Evolutionary conservation across 257 asterid genomes (phyloP).

Genomic region (Nicotiana benthamiana): DNA sequence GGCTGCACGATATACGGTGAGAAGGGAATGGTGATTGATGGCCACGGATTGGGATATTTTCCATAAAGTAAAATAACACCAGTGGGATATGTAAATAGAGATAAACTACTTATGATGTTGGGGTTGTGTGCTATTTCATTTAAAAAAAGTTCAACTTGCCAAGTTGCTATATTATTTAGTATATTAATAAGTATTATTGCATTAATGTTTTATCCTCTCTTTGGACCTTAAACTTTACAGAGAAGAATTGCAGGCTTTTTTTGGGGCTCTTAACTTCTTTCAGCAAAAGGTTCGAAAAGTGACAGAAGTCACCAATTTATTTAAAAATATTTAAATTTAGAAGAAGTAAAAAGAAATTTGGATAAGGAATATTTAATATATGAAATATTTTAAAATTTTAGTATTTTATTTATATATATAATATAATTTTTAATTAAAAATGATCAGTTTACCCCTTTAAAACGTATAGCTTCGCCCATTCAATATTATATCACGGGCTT

Average conservation of each 20-base stretch:
- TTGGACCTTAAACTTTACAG: neutral
- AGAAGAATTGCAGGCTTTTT: neutral
- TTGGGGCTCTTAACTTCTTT: neutral
- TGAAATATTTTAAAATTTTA: too few relatives aligned
- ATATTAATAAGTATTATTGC: neutral
- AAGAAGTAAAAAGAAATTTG: too few relatives aligned
- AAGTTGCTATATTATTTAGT: neutral
- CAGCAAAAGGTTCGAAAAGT: neutral
- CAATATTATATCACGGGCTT: neutral
- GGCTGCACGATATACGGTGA: neutral
- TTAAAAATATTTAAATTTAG: too few relatives aligned
- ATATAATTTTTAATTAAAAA: too few relatives aligned
- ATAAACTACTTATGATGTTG: neutral
- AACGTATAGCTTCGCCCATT: too few relatives aligned
- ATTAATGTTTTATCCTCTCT: neutral
- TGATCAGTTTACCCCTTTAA: too few relatives aligned
- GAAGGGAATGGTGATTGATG: neutral
- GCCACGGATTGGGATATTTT: neutral
- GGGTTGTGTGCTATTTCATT: neutral
- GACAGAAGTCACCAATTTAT: rapidly evolving
- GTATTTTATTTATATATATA: too few relatives aligned
- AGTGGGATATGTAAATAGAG: neutral
- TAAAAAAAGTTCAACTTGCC: neutral
- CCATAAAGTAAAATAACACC: neutral
- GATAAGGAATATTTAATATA: too few relatives aligned